Evolutionary conservation across 2,329 filamentous ascomycete species (phyloP), one percentile per base, ranked within the genome.

Genomic region (Dactylellina sp.): DNA sequence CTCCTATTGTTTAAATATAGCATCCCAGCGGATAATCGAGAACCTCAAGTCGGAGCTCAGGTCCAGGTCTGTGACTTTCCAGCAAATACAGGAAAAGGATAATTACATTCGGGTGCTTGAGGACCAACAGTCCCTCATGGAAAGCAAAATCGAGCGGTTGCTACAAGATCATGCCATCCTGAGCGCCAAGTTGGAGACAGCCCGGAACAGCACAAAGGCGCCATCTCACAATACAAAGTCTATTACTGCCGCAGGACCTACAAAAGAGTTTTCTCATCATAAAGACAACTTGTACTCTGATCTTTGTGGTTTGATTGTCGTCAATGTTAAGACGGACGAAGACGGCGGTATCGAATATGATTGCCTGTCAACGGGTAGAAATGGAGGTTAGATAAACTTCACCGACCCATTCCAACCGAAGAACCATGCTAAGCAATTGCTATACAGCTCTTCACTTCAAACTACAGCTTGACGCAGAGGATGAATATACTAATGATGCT

Each of bases 321-420:
- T 68, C 5, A 75, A 70, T 25, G 53, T 75, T 5, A 68, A 75
- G 14, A 70, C 42, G 2, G 71, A 75, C 24, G 64, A 75, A 40
- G 71, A 75, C n/a, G 71, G 71, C 7, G 62, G 62, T 24, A 60
- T 75, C 24, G 71, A 68, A 46, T 75, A 75, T 32, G 71, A 75
- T 24, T 75, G 71, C 20, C 63, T 75, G 22, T 70, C 62, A 9
- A 75, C 71, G 1, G 71, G 71, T n/a, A 75, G 28, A 55, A 75
- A 75, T 20, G 71, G 71, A 39, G 64, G 71, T 75, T 39, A 7
- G 70, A 32, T 28, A 6, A 25, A 35, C 7, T 20, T 16, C 52
- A n/a, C 35, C 12, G 11, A 50, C n/a, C 14, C 4, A n/a, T n/a
- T n/a, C n/a, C n/a, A 14, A 11, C 42, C 32, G 18, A 14, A 14